phyloP scores from a whole-genome alignment of 345 rosid genomes.

The Xanthoceras sorbifolium region DNA sequence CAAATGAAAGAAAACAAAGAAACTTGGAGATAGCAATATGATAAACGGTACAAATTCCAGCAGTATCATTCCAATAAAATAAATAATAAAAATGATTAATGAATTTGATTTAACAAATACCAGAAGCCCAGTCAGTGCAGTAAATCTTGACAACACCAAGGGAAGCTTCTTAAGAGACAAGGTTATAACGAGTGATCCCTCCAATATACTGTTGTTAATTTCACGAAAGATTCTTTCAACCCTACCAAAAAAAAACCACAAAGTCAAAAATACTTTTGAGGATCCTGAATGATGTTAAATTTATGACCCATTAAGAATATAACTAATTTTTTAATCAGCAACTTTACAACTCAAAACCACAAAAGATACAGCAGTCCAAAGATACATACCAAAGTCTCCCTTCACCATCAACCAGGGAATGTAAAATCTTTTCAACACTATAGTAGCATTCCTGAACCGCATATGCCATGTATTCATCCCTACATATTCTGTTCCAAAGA shows the following conservation, averaged over 20 bases:
- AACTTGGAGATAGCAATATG: background rate
- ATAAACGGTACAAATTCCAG: background rate
- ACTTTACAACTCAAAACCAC: slow-evolving; percentile 9
- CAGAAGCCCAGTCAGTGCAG: slow-evolving; percentile 94
- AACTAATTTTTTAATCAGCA: background rate
- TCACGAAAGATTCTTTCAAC: slow-evolving; percentile 88
- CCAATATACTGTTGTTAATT: slow-evolving; percentile 69
- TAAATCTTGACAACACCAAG: slow-evolving; percentile 75
- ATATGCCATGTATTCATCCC: slow-evolving; percentile 96
- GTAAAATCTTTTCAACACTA: slow-evolving; percentile 77
- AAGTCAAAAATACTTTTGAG: slow-evolving; percentile 10
- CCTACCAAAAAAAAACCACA: slow-evolving; percentile 48
- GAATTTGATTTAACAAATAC: slow-evolving; percentile 40
- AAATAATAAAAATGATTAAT: slow-evolving; percentile 5
- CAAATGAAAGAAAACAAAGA: slow-evolving; percentile 10
- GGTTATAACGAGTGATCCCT: slow-evolving; percentile 71
- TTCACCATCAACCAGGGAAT: slow-evolving; percentile 86
- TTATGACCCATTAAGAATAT: slow-evolving; percentile 19
- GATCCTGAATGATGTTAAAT: slow-evolving; percentile 3
- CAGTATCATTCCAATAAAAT: background rate
- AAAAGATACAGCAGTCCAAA: slow-evolving; percentile 15
- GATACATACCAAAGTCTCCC: slow-evolving; percentile 83
- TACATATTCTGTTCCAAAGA: slow-evolving; percentile 81
- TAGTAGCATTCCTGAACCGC: slow-evolving; percentile 97
- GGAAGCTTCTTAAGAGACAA: slow-evolving; percentile 73